Conservation (phyloP, 441 rosid species). For the Populus hybrid region DNA sequence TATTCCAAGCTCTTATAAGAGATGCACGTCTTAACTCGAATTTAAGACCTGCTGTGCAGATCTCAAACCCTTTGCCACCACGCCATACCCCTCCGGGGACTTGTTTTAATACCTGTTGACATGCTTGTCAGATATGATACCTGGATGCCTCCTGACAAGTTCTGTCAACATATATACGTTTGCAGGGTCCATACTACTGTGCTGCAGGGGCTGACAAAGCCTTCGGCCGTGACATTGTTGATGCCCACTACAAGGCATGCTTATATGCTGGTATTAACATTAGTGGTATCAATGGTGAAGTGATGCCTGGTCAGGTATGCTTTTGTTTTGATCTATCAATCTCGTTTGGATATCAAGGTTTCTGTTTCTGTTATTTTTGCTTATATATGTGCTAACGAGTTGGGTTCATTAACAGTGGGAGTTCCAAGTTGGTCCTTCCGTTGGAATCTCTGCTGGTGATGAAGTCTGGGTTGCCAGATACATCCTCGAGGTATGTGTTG, state of each 20-base stretch:
- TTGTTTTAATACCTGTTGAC: neutral
- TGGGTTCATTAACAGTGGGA: conserved; percentile 55
- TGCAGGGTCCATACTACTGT: conserved; percentile 80
- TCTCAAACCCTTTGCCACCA: too few relatives aligned
- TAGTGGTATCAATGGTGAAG: conserved; percentile 81
- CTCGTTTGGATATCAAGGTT: neutral
- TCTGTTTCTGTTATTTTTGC: neutral
- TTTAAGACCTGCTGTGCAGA: too few relatives aligned
- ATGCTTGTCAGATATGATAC: neutral
- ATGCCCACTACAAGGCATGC: conserved; percentile 80
- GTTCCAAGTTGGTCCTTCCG: conserved; percentile 75
- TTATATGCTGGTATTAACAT: conserved; percentile 70
- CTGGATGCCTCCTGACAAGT: neutral
- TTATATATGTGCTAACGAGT: neutral
- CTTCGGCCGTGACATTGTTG: conserved; percentile 65
- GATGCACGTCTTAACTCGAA: too few relatives aligned
- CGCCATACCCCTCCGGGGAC: too few relatives aligned
- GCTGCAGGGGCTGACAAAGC: conserved; percentile 76
- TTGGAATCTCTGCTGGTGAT: conserved; percentile 71
- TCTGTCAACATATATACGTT: neutral
- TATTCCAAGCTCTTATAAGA: too few relatives aligned
- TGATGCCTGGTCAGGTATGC: conserved; percentile 79
- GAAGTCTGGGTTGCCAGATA: conserved; percentile 73
- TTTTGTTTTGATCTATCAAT: neutral
- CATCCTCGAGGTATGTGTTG: conserved; percentile 57